Conservation (phyloP, 805 yeast genomes). For the Cyberlindnera mississippiensis region DNA sequence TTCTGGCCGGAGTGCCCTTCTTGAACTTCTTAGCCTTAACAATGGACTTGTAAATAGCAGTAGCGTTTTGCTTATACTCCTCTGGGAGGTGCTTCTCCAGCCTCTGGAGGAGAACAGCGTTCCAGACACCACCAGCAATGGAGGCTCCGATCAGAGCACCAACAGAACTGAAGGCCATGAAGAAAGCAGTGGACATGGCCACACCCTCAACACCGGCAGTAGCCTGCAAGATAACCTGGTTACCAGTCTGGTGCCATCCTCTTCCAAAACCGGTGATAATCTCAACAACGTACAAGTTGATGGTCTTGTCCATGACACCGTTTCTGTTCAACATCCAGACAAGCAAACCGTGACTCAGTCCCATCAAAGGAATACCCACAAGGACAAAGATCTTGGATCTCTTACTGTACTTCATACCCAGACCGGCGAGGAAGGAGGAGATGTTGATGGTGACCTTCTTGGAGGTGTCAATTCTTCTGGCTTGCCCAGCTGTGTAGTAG, state of each 20-base stretch:
- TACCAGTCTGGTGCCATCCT: constrained; percentile 25
- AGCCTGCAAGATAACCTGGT: constrained; percentile 29
- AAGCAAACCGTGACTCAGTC: constrained; percentile 27
- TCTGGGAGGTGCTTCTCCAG: constrained; percentile 23
- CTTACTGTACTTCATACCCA: constrained; percentile 27
- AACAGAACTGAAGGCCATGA: constrained; percentile 25
- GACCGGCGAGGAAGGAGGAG: constrained; percentile 25
- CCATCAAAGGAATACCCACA: constrained; percentile 22
- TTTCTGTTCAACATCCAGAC: constrained; percentile 24
- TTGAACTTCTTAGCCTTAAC: constrained; percentile 23
- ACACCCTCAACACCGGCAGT: constrained; percentile 25
- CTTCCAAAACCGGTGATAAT: constrained; percentile 28
- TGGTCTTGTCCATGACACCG: constrained; percentile 15
- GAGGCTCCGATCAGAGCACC: constrained; percentile 29
- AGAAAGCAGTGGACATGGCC: constrained; percentile 31
- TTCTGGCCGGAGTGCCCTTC: constrained; percentile 25
- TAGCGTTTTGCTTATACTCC: constrained; percentile 16
- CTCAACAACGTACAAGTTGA: constrained; percentile 18
- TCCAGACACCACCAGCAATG: constrained; percentile 29
- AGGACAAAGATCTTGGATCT: constrained; percentile 26
- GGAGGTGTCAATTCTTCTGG: constrained; percentile 29
- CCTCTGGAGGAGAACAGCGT: constrained; percentile 19
- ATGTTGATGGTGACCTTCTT: constrained; percentile 27
- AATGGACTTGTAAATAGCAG: constrained; percentile 24
- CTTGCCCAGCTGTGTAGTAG: constrained; percentile 26